phyloP scores from a whole-genome alignment of 371 early-diverging fungal genomes.

The Rhizomucor miehei region DNA sequence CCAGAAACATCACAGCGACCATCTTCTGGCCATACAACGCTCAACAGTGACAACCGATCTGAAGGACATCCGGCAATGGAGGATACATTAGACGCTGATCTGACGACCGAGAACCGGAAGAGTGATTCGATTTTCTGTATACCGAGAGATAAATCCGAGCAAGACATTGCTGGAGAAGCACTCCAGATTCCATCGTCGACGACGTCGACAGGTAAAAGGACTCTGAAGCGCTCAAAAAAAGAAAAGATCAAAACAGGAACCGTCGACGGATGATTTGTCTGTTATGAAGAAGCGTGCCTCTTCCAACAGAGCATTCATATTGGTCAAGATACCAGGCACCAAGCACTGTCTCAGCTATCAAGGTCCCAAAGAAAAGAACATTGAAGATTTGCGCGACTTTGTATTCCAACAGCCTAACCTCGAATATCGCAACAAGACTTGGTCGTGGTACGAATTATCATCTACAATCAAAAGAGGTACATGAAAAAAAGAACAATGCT shows the following conservation, averaged over 20 bases:
- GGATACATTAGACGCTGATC: too few species aligned
- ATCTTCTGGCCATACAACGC: neutral
- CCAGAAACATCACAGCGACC: conserved; percentile 1
- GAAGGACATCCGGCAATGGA: neutral
- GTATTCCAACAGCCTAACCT: conserved; percentile 70
- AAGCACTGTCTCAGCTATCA: conserved; percentile 67
- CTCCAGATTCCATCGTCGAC: neutral
- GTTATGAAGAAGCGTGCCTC: conserved; percentile 71
- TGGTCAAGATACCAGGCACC: conserved; percentile 69
- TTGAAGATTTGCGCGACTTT: conserved; percentile 72
- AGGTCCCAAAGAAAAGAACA: conserved; percentile 68
- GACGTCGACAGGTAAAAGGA: conserved; percentile 6
- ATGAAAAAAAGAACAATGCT: neutral
- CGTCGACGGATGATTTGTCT: conserved; percentile 34
- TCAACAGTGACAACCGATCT: conserved; percentile 1
- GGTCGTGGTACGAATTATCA: conserved; percentile 71
- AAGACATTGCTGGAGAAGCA: neutral
- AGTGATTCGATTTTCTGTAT: too few species aligned
- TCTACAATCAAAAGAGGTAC: conserved; percentile 62
- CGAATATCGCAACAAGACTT: conserved; percentile 74
- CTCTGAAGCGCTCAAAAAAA: conserved; percentile 12
- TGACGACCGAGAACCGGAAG: too few species aligned
- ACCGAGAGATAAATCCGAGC: too few species aligned
- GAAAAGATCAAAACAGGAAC: conserved; percentile 12
- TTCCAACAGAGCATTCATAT: conserved; percentile 69